Percentiles rank a stretch among this genome's conserved stretches.
These are phyloP conservation scores for Tolypocladium inflatum DNA, from an alignment of 2,329 filamentous ascomycete genomes.

Conservation along the genomic window DNA sequence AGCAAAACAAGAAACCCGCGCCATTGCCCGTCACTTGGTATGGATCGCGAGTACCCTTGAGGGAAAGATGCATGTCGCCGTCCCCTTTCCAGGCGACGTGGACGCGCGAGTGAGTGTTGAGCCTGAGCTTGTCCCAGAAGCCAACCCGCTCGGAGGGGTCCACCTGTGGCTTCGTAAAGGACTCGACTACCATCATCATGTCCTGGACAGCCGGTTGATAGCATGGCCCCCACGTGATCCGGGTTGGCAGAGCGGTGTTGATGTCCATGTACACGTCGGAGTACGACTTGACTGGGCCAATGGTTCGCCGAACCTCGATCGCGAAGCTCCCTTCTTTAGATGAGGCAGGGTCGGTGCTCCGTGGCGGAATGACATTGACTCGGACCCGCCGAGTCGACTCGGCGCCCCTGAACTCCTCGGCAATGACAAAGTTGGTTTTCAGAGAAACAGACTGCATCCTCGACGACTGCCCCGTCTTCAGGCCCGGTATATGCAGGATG, in stretches of 20 bases:
- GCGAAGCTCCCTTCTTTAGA: conserved; percentile 59
- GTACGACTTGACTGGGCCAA: conserved; percentile 92
- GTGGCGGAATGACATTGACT: conserved; percentile 74
- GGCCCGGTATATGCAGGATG: conserved; percentile 76
- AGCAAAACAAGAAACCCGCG: conserved; percentile 96
- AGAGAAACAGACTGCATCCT: conserved; percentile 74
- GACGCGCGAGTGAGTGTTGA: conserved; percentile 88
- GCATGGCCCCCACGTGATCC: conserved; percentile 93
- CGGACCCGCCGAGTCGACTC: conserved; percentile 73
- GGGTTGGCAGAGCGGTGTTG: conserved; percentile 83
- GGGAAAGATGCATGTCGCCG: conserved; percentile 84
- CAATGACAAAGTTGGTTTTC: conserved; percentile 87
- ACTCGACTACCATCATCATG: conserved; percentile 99
- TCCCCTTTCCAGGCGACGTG: conserved; percentile 89
- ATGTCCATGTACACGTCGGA: conserved; percentile 88
- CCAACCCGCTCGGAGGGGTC: conserved; percentile 90
- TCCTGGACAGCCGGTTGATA: conserved; percentile 98
- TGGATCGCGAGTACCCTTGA: conserved; percentile 88
- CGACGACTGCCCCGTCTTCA: conserved; percentile 70
- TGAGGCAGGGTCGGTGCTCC: conserved; percentile 42
- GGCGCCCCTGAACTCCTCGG: conserved; percentile 77
- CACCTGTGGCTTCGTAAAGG: conserved; percentile 90
- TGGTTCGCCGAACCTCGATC: conserved; percentile 81
- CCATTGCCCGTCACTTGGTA: conserved; percentile 89
- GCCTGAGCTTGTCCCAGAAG: conserved; percentile 97